Evolutionary conservation across 371 early-diverging fungal genomes (phyloP).

Genomic region (Fennellomyces sp.): DNA sequence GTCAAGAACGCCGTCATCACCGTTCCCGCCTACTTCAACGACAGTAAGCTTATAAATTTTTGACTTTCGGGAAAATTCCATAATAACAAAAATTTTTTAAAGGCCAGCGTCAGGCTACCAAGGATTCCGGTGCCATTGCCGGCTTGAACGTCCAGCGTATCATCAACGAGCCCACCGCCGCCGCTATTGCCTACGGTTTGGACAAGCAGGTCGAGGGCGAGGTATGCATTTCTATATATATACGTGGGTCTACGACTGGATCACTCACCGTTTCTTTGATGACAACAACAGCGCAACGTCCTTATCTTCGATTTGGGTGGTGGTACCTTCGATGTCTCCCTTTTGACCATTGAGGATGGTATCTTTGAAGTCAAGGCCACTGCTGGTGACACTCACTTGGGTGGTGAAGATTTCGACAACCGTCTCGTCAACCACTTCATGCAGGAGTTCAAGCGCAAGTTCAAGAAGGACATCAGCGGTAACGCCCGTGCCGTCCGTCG

Average conservation of each 20-base stretch:
- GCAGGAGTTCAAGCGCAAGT: slow-evolving; percentile 91
- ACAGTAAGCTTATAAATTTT: slow-evolving; percentile 52
- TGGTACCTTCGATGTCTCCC: slow-evolving; percentile 98
- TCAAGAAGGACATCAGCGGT: slow-evolving; percentile 85
- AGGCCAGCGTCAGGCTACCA: slow-evolving; percentile 98
- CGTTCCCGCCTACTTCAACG: slow-evolving; percentile 71
- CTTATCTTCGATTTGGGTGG: slow-evolving; percentile 98
- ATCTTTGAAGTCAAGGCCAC: slow-evolving; percentile 96
- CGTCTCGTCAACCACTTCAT: slow-evolving; percentile 89
- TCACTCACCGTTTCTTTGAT: no score
- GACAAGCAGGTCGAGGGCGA: slow-evolving; percentile 86
- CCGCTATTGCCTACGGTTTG: slow-evolving; percentile 97
- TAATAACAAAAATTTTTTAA: neutral
- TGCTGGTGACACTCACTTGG: slow-evolving; percentile 98
- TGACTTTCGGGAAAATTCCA: neutral
- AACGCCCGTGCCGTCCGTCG: slow-evolving; percentile 94
- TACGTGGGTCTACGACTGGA: neutral
- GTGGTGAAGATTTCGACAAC: slow-evolving; percentile 99
- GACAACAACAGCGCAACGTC: slow-evolving; percentile 61
- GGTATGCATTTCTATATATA: slow-evolving; percentile 8
- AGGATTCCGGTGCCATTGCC: slow-evolving; percentile 96
- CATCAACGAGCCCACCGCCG: slow-evolving; percentile 99
- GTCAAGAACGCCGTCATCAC: slow-evolving; percentile 86
- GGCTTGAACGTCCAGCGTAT: slow-evolving; percentile 97
- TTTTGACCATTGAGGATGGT: slow-evolving; percentile 93